phyloP scores from a whole-genome alignment of 768 basidiomycete species.

The Mycena rosella region DNA sequence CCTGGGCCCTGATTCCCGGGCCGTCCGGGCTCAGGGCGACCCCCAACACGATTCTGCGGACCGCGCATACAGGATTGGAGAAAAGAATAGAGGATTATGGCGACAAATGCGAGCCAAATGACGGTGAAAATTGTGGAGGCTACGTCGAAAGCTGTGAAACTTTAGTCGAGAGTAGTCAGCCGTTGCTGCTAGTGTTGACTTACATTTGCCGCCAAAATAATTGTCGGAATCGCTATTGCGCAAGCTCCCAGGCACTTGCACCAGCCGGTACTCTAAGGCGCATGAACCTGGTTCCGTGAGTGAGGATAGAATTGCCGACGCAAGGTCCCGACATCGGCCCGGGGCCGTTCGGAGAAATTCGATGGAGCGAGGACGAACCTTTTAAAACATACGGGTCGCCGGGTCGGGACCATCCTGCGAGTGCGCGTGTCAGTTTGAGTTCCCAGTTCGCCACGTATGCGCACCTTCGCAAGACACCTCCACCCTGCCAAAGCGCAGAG shows the following conservation, averaged over 20 bases:
- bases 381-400: slow-evolving; percentile 90
- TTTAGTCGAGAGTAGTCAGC: not conserved
- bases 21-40: slow-evolving; percentile 45
- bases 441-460: not conserved
- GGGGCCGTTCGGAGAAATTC: too few species aligned
- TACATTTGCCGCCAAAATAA: slow-evolving; percentile 38
- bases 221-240: slow-evolving; percentile 49
- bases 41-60: slow-evolving; percentile 45
- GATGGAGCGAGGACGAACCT: too few species aligned
- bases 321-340: too few species aligned
- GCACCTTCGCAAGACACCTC: slow-evolving; percentile 83
- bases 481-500: slow-evolving; percentile 86
- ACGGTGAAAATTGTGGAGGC: slow-evolving; percentile 65
- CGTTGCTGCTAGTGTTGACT: not conserved
- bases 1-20: slow-evolving; percentile 53
- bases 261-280: slow-evolving; percentile 85
- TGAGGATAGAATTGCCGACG: not conserved
- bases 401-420: slow-evolving; percentile 78
- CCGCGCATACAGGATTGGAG: slow-evolving; percentile 65
- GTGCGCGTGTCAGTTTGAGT: not conserved
- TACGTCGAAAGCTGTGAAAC: slow-evolving; percentile 59
- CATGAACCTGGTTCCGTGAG: slow-evolving; percentile 75
- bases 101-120: slow-evolving; percentile 67
- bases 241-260: slow-evolving; percentile 70
- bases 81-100: slow-evolving; percentile 68